Conservation (phyloP, 2,329 filamentous ascomycete genomes). For the Hymenoscyphus fructigenus region DNA sequence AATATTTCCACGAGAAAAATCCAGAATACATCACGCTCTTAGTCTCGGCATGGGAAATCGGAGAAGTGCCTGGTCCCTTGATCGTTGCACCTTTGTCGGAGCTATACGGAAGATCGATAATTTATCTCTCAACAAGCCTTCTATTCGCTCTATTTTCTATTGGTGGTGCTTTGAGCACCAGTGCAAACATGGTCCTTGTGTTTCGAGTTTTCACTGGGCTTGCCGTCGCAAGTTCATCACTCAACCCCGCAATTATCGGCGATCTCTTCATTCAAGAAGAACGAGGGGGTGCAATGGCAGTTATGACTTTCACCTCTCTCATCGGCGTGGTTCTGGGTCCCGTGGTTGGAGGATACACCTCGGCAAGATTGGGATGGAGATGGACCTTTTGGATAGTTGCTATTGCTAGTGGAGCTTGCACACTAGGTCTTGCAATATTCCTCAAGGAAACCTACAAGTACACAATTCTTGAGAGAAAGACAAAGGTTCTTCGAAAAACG, state of each 20-base stretch:
- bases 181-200: not conserved
- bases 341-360: slow-evolving; percentile 42
- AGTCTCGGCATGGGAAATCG: slow-evolving; percentile 1
- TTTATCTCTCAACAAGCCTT: not conserved
- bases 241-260: slow-evolving; percentile 2
- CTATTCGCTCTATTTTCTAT: not conserved
- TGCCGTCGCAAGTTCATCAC: not conserved
- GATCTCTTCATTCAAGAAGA: slow-evolving; percentile 60
- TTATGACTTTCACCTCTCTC: slow-evolving; percentile 60
- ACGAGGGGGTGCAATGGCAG: slow-evolving; percentile 56
- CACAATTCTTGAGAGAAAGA: not conserved
- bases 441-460: not conserved
- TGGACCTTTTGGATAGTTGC: slow-evolving; percentile 12
- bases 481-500: not conserved
- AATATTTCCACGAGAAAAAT: not conserved
- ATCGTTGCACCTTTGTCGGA: not conserved
- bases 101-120: not conserved
- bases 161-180: not conserved
- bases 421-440: not conserved
- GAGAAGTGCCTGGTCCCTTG: not conserved
- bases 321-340: slow-evolving; percentile 53
- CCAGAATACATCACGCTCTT: not conserved
- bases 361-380: slow-evolving; percentile 34
- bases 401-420: not conserved
- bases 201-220: not conserved